These are phyloP conservation scores for Cladosporium sp. DNA, from an alignment of 2,329 filamentous ascomycete species.

Conservation along the genomic window DNA sequence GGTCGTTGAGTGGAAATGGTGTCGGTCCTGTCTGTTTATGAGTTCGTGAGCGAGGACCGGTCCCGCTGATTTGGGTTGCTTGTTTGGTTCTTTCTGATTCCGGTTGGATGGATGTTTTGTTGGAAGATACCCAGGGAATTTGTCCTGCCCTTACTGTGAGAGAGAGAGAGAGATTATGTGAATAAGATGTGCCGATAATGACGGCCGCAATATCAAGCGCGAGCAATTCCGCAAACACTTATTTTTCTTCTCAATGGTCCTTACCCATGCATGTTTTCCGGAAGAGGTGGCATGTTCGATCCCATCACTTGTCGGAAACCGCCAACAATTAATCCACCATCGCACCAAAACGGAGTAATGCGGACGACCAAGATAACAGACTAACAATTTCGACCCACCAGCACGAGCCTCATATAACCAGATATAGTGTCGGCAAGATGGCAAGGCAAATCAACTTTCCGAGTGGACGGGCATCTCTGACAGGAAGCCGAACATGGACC, in stretches of 20 bases:
- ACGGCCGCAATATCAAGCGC: background rate
- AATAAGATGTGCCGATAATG: background rate
- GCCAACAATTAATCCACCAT: background rate
- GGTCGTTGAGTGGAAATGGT: slow-evolving; percentile 5
- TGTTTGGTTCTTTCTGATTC: background rate
- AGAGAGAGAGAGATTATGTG: background rate
- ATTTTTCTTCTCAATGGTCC: background rate
- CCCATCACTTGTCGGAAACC: background rate
- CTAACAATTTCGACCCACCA: background rate
- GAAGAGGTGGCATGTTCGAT: background rate
- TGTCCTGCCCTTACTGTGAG: background rate
- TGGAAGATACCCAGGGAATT: background rate
- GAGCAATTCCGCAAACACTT: background rate
- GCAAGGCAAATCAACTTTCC: background rate
- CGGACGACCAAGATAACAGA: background rate
- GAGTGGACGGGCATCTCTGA: background rate
- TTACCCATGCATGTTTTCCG: background rate
- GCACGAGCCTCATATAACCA: background rate
- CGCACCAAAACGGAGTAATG: background rate
- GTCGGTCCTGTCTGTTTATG: background rate
- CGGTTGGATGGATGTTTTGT: background rate
- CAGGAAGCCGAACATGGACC: too few relatives aligned
- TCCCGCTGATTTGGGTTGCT: background rate
- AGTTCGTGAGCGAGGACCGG: slow-evolving; percentile 7
- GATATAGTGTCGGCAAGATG: background rate